phyloP scores from a whole-genome alignment of 345 rosid species.

The Acer negundo region DNA sequence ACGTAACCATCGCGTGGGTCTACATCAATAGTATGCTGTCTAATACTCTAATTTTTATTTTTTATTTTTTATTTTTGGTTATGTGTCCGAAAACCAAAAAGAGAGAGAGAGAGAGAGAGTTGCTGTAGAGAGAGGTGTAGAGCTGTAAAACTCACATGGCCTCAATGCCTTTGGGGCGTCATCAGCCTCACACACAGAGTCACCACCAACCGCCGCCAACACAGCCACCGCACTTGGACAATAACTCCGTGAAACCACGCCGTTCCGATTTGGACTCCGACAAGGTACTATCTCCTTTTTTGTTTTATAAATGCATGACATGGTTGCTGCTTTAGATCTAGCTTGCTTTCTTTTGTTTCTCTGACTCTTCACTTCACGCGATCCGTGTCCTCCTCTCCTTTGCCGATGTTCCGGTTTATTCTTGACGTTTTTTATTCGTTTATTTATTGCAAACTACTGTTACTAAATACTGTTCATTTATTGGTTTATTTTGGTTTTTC shows the following conservation, averaged over 20 bases:
- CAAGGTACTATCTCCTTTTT: slow-evolving; percentile 35
- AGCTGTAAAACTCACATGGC: slow-evolving; percentile 60
- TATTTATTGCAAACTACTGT: neutral
- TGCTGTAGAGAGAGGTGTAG: slow-evolving; percentile 14
- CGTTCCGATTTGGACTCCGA: slow-evolving; percentile 48
- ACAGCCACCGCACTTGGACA: slow-evolving; percentile 34
- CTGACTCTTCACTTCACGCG: slow-evolving; percentile 21
- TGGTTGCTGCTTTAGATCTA: slow-evolving; percentile 7
- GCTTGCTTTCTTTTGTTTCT: neutral
- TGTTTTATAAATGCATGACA: neutral
- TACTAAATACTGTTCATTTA: neutral
- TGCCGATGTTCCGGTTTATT: neutral
- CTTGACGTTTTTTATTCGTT: neutral
- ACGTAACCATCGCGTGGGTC: slow-evolving; percentile 10
- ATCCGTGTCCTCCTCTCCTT: slow-evolving; percentile 22
- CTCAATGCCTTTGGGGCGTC: slow-evolving; percentile 45
- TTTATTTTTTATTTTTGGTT: neutral
- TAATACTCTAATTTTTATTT: no score
- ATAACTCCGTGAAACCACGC: slow-evolving; percentile 38
- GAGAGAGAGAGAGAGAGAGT: slow-evolving; percentile 30
- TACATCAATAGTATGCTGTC: neutral
- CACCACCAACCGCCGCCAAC: slow-evolving; percentile 24
- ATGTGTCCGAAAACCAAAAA: slow-evolving; percentile 18
- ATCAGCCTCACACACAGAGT: slow-evolving; percentile 38
- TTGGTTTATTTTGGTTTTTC: neutral